phyloP scores from a whole-genome alignment of 2,329 filamentous ascomycete genomes.

The Scortechinia acanthostroma region DNA sequence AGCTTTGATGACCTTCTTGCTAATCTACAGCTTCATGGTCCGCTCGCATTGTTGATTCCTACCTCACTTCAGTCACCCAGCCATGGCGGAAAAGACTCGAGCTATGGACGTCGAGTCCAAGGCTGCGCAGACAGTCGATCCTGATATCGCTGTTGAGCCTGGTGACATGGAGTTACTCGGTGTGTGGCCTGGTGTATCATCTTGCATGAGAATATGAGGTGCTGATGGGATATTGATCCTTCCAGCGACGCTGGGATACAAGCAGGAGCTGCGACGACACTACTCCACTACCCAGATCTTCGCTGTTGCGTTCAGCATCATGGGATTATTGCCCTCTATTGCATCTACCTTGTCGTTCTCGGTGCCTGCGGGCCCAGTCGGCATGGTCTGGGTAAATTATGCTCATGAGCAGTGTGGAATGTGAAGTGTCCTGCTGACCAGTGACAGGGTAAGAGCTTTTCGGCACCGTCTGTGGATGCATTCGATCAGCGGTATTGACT shows the following conservation, averaged over 20 bases:
- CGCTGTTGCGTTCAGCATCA: constrained; percentile 50
- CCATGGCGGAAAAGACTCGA: too few species aligned
- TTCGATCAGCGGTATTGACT: constrained; percentile 18
- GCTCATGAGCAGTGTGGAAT: constrained; percentile 3
- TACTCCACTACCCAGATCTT: constrained; percentile 58
- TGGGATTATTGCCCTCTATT: constrained; percentile 51
- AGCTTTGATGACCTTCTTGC: too few species aligned
- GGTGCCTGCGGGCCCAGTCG: constrained; percentile 48
- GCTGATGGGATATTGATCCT: neutral
- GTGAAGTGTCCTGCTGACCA: constrained; percentile 24
- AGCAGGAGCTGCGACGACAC: constrained; percentile 53
- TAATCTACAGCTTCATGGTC: too few species aligned
- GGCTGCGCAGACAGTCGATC: too few species aligned
- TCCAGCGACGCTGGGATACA: constrained; percentile 21
- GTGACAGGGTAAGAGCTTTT: neutral
- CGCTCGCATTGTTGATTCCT: too few species aligned
- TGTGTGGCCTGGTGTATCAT: constrained; percentile 8
- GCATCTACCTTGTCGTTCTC: constrained; percentile 50
- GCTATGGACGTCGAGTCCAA: too few species aligned
- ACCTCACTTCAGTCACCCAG: too few species aligned
- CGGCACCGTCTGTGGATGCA: constrained; percentile 5
- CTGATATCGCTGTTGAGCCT: neutral
- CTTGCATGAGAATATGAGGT: neutral
- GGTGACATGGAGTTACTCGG: constrained; percentile 21
- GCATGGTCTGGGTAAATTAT: constrained; percentile 47